phyloP scores from a whole-genome alignment of 2,329 filamentous ascomycete genomes.

The Cladosporium colombiae region DNA sequence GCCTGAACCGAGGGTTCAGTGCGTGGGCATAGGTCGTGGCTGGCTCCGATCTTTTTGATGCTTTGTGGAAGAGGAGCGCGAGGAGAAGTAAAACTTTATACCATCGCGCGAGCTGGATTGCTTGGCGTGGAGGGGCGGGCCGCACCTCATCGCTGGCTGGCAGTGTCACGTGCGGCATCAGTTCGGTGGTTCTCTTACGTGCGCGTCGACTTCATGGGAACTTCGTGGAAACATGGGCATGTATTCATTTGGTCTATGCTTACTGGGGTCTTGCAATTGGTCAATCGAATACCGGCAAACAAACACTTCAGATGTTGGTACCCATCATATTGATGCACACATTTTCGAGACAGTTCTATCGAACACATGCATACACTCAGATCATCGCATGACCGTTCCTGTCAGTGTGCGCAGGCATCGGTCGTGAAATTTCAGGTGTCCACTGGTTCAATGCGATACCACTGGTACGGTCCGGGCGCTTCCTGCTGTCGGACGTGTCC shows the following conservation, averaged over 20 bases:
- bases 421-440: not conserved
- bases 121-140: constrained; percentile 14
- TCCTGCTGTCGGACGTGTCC: constrained; percentile 12
- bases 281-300: not conserved
- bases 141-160: not conserved
- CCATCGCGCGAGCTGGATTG: not conserved
- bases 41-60: constrained; percentile 65
- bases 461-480: constrained; percentile 22
- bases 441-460: constrained; percentile 15
- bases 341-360: not conserved
- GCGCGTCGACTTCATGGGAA: not conserved
- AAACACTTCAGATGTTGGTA: not conserved
- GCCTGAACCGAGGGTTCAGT: constrained; percentile 32
- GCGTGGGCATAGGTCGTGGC: constrained; percentile 68
- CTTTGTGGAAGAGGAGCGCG: constrained; percentile 40
- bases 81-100: constrained; percentile 21
- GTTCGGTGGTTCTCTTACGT: not conserved
- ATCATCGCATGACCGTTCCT: constrained; percentile 15
- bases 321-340: not conserved
- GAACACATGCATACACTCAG: not conserved
- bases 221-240: not conserved
- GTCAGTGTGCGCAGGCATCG: constrained; percentile 11
- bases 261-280: not conserved
- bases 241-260: not conserved
- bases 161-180: constrained; percentile 1